Base-by-base conservation (phyloP, 2,329 filamentous ascomycete species). In the Teratosphaeria epicoccoides region DNA sequence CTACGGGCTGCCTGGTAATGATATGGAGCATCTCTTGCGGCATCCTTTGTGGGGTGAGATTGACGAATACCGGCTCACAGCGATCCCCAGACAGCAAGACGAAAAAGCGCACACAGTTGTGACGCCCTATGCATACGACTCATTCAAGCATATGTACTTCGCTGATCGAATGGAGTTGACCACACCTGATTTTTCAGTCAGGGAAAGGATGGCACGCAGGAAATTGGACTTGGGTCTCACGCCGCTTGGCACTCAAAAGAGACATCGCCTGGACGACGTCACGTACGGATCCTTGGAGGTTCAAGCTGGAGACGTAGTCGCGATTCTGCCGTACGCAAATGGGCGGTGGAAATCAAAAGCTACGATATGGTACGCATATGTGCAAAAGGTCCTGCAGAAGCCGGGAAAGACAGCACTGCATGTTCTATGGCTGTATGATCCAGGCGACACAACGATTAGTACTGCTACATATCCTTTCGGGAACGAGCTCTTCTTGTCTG, bases 401-500 rank as follows among this genome's bases (percentile, higher is more conserved):
- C 57, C 63, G 3, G 58, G 63, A 10, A 72, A 73, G 0, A 57
- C 43, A 55, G 14, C 67, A 65, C 79, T 89, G 10, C 76, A 83
- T 50, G 78, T 89, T 0, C 74, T 85, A 1, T 93, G 87, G 87
- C 71, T 93, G 0, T 91, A 90, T 58, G 74, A 78, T 2, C 78
- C 87, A 0, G 71, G 74, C 0, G 83, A 93, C 50, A 93, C 88
- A 0, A 78, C 83, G 0, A 86, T 88, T 43, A 78, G 76, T 0
- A 69, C 77, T 5, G 82, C 83, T 68, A 76, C 75, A 9, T 94
- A 91, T 58, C 83, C 84, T 0, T 83, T 80, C 66, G 55, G 69
- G 0, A 86, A 89, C 49, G 87, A 94, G 66, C 67, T 93, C 0
- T 93, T 93, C 55, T 68, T 91, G 0, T 87, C 83, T 0, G 80